Evolutionary conservation across 306 rosid species (phyloP), one percentile per base, ranked within the genome.

Genomic region (Vigna trinervia): DNA sequence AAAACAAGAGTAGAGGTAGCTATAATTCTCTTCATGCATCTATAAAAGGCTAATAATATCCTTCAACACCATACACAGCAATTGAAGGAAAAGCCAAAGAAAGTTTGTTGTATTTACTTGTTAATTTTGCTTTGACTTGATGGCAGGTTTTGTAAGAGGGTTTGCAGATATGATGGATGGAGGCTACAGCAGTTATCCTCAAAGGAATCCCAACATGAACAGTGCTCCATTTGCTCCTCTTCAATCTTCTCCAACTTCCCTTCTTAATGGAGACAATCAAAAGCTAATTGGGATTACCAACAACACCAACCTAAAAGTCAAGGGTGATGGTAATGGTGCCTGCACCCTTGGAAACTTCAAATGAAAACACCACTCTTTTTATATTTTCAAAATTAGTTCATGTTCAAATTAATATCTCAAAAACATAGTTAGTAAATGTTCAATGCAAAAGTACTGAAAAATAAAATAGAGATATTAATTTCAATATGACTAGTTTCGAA

Each of bases 261-360:
- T 83, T 32, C 69, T 83, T 53, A 83, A 73, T 60, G 83, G 86
- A 45, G 54, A 83, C 48, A 32, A 73, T 41, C 69, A 83, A 51
- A 73, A 68, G 68, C 77, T 83, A 28, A 0, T 73, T 11, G 83
- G 62, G 8, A n/a, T 83, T 10, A 78, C 61, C 48, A 83, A 83
- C 79, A 83, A 39, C 73, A 73, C 86, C 80, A 83, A 78, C 76
- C 0, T 83, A 32, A 78, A 73, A 12, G 6, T 83, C 19, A 50
- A 68, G n/a, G 86, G 86, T 3, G 83, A 83, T n/a, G 63, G 83
- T 32, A 78, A 83, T 51, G 83, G 86, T 41, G 41, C 75, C 6
- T n/a, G 41, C 65, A 66, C 75, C 48, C 46, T 52, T 60, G 77
- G 76, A 61, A 50, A 69, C 75, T 41, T 71, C 69, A 78, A 73